A percentile compares a stretch with the other conserved stretches of the same genome.
These are phyloP conservation scores for Ceratorhiza oryzae-sativae DNA, from an alignment of 1,284 basidiomycete genomes.

Conservation along the genomic window DNA sequence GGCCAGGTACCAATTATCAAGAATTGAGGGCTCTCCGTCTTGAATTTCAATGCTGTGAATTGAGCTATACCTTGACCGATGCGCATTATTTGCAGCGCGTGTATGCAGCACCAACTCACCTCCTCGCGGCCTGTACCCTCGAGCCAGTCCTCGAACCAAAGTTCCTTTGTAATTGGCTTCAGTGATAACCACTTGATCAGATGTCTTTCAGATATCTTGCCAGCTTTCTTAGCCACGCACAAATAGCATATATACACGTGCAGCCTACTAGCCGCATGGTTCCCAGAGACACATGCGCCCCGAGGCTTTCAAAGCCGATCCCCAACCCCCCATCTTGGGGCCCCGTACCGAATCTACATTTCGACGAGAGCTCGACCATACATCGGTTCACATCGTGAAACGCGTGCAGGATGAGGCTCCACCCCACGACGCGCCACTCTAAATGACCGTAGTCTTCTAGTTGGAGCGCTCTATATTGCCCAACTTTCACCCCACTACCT, in stretches of 20 bases:
- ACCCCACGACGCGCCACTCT: neutral
- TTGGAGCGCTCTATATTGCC: neutral
- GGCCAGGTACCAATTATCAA: constrained; percentile 1
- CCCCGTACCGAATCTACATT: neutral
- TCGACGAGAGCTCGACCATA: neutral
- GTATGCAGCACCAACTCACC: neutral
- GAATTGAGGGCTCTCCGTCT: neutral
- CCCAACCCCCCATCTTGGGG: neutral
- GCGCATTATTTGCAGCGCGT: constrained; percentile 8
- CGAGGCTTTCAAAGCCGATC: neutral
- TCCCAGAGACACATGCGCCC: neutral
- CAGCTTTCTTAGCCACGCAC: neutral
- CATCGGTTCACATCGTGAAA: neutral
- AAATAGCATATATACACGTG: constrained; percentile 7
- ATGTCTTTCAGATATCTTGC: neutral
- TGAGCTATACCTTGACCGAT: neutral
- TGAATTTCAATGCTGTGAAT: neutral
- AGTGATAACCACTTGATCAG: neutral
- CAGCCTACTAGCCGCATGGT: neutral
- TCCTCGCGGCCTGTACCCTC: neutral
- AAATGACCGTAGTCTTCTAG: neutral
- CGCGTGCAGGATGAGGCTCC: neutral
- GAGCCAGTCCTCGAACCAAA: neutral
- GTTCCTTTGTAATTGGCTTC: neutral
- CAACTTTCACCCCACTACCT: neutral